Percentiles rank a stretch among this genome's conserved stretches.
These are phyloP conservation scores for Globisporangium perplexum DNA, from an alignment of 352 stramenopile species.

Conservation along the genomic window DNA sequence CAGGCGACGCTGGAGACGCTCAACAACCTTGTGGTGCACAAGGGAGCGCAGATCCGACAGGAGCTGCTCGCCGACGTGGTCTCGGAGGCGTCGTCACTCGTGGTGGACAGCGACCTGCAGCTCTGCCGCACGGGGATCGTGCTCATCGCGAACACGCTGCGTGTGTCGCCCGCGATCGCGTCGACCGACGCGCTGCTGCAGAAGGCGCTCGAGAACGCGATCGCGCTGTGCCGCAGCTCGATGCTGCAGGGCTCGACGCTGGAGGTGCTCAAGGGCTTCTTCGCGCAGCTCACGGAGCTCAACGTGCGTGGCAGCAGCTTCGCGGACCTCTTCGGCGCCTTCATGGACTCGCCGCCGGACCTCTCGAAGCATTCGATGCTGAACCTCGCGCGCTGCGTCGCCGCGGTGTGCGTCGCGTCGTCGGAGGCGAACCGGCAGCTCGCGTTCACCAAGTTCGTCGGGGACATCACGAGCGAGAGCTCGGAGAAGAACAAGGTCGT, in stretches of 20 bases:
- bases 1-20: slow-evolving; percentile 92
- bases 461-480: slow-evolving; percentile 45
- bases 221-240: slow-evolving; percentile 89
- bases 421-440: slow-evolving; percentile 48
- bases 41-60: slow-evolving; percentile 58
- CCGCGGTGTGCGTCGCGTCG: slow-evolving; percentile 70
- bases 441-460: slow-evolving; percentile 72
- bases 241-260: slow-evolving; percentile 88
- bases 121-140: slow-evolving; percentile 93
- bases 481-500: slow-evolving; percentile 82
- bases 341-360: slow-evolving; percentile 60
- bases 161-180: slow-evolving; percentile 54
- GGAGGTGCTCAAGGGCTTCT: slow-evolving; percentile 47
- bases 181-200: slow-evolving; percentile 50
- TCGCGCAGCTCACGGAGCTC: slow-evolving; percentile 64
- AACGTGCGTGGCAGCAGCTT: slow-evolving; percentile 67
- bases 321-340: slow-evolving; percentile 72
- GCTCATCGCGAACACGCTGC: slow-evolving; percentile 74
- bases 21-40: slow-evolving; percentile 84
- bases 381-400: slow-evolving; percentile 93
- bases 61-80: slow-evolving; percentile 89
- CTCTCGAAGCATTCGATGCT: slow-evolving; percentile 89
- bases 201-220: slow-evolving; percentile 66
- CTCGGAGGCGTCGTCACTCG: slow-evolving; percentile 85
- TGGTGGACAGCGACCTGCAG: slow-evolving; percentile 96